Evolutionary conservation across 441 rosid genomes (phyloP).

Genomic region (Hura crepitans): DNA sequence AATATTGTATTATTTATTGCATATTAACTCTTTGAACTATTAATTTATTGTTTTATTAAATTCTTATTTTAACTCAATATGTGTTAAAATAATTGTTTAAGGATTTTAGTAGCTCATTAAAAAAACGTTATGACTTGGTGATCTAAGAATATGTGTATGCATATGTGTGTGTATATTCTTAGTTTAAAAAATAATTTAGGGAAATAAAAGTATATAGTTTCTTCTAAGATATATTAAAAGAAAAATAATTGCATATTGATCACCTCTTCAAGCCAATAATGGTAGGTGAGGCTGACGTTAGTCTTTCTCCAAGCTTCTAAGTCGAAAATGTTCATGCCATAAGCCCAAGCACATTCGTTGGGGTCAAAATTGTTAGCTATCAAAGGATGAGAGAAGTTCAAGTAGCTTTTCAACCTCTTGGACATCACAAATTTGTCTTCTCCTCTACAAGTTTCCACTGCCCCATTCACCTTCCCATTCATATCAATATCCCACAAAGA

Average conservation of each 20-base stretch:
- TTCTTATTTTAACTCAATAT: too few relatives aligned
- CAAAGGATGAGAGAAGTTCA: constrained; percentile 85
- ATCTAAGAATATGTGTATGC: too few relatives aligned
- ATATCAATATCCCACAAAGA: constrained; percentile 90
- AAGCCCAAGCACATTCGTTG: constrained; percentile 90
- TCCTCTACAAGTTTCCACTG: constrained; percentile 82
- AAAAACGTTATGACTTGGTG: too few relatives aligned
- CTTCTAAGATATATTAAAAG: too few relatives aligned
- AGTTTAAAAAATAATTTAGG: too few relatives aligned
- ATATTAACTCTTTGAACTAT: too few relatives aligned
- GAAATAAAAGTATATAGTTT: too few relatives aligned
- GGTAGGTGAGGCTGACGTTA: constrained; percentile 80
- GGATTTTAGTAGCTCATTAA: too few relatives aligned
- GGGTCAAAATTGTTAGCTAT: constrained; percentile 62
- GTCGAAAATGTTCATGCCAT: constrained; percentile 92
- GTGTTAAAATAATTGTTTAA: too few relatives aligned
- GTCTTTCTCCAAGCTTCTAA: constrained; percentile 82
- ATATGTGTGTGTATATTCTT: too few relatives aligned
- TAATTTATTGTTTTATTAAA: too few relatives aligned
- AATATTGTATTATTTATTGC: too few relatives aligned
- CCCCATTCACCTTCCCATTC: constrained; percentile 90
- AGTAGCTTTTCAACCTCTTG: constrained; percentile 72
- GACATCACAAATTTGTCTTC: constrained; percentile 81
- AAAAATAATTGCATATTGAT: neutral
- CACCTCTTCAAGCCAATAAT: constrained; percentile 89